Conservation (phyloP, 1,284 basidiomycete species). For the Ustilago nuda region DNA sequence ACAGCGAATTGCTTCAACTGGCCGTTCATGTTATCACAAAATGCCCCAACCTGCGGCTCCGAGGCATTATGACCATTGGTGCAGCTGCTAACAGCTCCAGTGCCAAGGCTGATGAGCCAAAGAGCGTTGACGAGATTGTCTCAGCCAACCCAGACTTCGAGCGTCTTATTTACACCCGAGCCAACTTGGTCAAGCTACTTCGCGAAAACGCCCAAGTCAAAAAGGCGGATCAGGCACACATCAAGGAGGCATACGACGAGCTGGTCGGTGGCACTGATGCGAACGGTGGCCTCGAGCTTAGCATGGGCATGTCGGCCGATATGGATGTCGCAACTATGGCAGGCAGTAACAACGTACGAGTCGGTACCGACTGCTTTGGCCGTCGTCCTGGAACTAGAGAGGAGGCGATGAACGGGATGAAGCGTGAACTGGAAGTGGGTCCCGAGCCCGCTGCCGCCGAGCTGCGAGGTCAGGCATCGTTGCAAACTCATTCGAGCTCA, state of each 20-base stretch:
- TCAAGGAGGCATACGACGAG: constrained; percentile 40
- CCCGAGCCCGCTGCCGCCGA: constrained; percentile 42
- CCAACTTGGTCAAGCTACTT: constrained; percentile 73
- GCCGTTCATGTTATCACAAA: constrained; percentile 78
- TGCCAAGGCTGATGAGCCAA: constrained; percentile 74
- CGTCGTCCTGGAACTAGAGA: constrained; percentile 63
- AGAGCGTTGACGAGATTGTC: constrained; percentile 72
- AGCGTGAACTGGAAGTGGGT: constrained; percentile 54
- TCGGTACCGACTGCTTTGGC: constrained; percentile 93
- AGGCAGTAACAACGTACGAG: constrained; percentile 88
- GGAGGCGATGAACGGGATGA: constrained; percentile 59
- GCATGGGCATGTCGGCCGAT: constrained; percentile 99
- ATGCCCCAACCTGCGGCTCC: constrained; percentile 81
- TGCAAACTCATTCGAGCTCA: constrained; percentile 3
- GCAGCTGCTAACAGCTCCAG: constrained; percentile 71
- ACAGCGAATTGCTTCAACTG: constrained; percentile 73
- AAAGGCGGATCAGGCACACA: constrained; percentile 23
- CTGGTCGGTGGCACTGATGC: constrained; percentile 56
- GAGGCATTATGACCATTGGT: constrained; percentile 97
- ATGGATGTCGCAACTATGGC: constrained; percentile 86
- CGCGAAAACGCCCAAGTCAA: constrained; percentile 24
- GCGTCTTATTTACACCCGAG: constrained; percentile 76
- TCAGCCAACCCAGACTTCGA: constrained; percentile 87
- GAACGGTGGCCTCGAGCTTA: constrained; percentile 78
- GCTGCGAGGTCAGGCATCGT: constrained; percentile 13